Evolutionary conservation across 2,329 filamentous ascomycete species (phyloP).

Genomic region (Nemania sp.): DNA sequence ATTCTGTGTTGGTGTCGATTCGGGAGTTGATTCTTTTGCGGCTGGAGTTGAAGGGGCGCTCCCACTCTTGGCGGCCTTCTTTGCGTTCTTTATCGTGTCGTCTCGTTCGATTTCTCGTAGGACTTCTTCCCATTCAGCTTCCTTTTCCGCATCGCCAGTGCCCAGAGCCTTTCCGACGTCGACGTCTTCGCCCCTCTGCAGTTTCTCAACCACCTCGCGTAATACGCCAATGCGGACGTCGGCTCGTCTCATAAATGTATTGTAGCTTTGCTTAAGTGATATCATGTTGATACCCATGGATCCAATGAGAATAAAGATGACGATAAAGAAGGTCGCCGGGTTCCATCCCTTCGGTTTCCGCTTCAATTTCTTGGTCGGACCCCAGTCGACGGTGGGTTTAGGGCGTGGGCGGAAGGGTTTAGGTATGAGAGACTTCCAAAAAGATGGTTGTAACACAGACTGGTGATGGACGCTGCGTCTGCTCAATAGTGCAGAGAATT

Average conservation of each 20-base stretch:
- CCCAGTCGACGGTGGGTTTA: constrained; percentile 40
- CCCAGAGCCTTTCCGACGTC: constrained; percentile 84
- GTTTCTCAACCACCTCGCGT: constrained; percentile 71
- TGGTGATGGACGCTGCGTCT: constrained; percentile 28
- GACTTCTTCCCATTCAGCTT: constrained; percentile 86
- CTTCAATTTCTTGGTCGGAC: constrained; percentile 30
- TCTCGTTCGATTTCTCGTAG: constrained; percentile 68
- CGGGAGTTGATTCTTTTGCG: constrained; percentile 33
- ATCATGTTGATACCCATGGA: constrained; percentile 96
- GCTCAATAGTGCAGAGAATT: constrained; percentile 5
- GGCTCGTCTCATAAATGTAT: constrained; percentile 72
- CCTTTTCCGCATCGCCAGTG: constrained; percentile 72
- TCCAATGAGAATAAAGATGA: constrained; percentile 84
- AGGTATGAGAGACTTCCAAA: constrained; percentile 73
- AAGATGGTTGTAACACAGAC: constrained; percentile 57
- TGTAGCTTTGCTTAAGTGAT: constrained; percentile 73
- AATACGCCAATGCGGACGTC: constrained; percentile 78
- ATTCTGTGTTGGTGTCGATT: constrained; percentile 24
- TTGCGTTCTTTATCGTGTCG: constrained; percentile 54
- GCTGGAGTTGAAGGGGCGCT: constrained; percentile 30
- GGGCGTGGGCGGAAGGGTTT: constrained; percentile 60
- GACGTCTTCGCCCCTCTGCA: constrained; percentile 74
- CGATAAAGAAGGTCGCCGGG: constrained; percentile 79
- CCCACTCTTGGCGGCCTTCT: constrained; percentile 47
- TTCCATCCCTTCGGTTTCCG: constrained; percentile 70